Base-by-base conservation (phyloP, 805 yeast species). In the Yarrowia sp. region DNA sequence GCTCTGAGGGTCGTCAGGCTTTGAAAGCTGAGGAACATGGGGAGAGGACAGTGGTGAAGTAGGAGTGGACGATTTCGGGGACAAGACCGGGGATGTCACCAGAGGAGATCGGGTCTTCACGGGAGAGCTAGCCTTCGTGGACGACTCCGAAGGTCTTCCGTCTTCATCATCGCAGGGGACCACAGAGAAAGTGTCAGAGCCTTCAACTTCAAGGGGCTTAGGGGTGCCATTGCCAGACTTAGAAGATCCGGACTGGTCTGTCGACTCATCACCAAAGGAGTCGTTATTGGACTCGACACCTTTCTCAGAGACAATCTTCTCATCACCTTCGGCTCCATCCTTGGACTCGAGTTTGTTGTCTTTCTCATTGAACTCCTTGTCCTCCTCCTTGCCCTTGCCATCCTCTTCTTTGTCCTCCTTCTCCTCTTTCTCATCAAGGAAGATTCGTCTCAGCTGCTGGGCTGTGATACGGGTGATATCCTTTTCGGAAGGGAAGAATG, bases 381-480 rank as follows among this genome's bases (percentile, higher is more conserved):
- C 32, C 67, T 71, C 14, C 67, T 70, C 58, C 41, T 51, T 35
- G 4, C 41, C 58, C 40, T 33, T 33, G 17, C 21, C 32, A 2
- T 51, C 48, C 61, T 69, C 64, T 59, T 64, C 49, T 70, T 68
- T 69, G 64, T 71, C 49, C 17, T 68, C 67, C 28, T 71, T 73
- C 10, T 68, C 69, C 32, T 71, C 67, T 12, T 41, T 79, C 75
- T 65, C 80, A 64, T 86, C 92, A 70, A 83, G 76, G 69, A 93
- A 86, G 56, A 92, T 80, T 68, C 87, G 88, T 67, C 86, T 85
- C 70, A 93, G 78, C 72, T 93, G 98, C 70, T 87, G 87, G 4
- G 96, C 89, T 1, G 99, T 92, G 48, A 95, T 89, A 67, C 90
- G 81, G 5, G 96, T 86, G 69, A 95, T 89, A 80, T 95, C 99